A percentile compares a stretch with the other conserved stretches of the same genome.
phyloP scores from a whole-genome alignment of 1,284 basidiomycete species.

The Heterobasidion occidentale region DNA sequence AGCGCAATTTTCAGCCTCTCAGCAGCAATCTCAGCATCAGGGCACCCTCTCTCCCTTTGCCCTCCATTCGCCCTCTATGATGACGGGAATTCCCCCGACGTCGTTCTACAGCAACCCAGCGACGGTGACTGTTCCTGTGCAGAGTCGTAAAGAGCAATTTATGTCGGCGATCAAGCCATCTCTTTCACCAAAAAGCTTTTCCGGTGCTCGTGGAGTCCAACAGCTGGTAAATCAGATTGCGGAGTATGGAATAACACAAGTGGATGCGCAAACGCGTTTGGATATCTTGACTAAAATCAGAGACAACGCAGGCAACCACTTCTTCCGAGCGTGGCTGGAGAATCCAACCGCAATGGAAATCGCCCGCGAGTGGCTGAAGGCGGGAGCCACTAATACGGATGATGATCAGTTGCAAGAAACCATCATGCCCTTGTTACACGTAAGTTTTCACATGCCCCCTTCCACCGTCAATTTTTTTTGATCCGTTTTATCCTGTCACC shows the following conservation, averaged over 20 bases:
- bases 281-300: slow-evolving; percentile 72
- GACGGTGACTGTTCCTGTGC: slow-evolving; percentile 24
- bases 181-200: slow-evolving; percentile 47
- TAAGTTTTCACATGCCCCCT: slow-evolving; percentile 32
- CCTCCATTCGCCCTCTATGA: slow-evolving; percentile 44
- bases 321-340: slow-evolving; percentile 77
- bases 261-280: slow-evolving; percentile 50
- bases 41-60: slow-evolving; percentile 61
- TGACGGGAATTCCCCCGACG: slow-evolving; percentile 30
- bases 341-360: slow-evolving; percentile 65
- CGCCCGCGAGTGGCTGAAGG: slow-evolving; percentile 71
- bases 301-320: slow-evolving; percentile 75
- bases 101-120: slow-evolving; percentile 25
- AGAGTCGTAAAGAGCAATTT: slow-evolving; percentile 39
- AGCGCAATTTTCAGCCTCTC: slow-evolving; percentile 20
- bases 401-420: slow-evolving; percentile 58
- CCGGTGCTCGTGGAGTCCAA: slow-evolving; percentile 60
- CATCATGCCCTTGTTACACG: slow-evolving; percentile 76
- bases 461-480: neutral
- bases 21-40: slow-evolving; percentile 30
- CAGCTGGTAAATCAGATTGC: slow-evolving; percentile 46
- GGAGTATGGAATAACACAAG: slow-evolving; percentile 52
- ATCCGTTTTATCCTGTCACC: neutral
- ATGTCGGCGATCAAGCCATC: slow-evolving; percentile 40
- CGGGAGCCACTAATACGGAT: slow-evolving; percentile 45